Evolutionary conservation across 2,329 filamentous ascomycete species (phyloP).

Genomic region (Cladosporium velox): DNA sequence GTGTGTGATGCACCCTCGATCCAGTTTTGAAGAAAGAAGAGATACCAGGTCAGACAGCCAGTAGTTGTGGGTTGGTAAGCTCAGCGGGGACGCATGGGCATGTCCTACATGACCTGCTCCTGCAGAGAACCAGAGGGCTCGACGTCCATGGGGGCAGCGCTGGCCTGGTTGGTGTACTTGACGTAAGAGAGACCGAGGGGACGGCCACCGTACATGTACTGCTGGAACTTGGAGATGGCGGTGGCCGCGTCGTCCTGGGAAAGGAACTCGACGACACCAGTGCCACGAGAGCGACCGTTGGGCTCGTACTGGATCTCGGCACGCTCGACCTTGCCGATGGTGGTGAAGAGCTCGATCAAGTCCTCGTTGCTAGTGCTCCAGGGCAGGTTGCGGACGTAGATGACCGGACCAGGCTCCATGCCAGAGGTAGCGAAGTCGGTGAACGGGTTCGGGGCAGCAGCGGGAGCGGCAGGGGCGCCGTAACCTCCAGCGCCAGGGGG

Average conservation of each 20-base stretch:
- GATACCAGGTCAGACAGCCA: conserved; percentile 2
- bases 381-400: conserved; percentile 96
- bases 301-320: conserved; percentile 99
- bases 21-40: conserved; percentile 3
- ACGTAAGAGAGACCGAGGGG: conserved; percentile 91
- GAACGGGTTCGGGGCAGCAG: conserved; percentile 76
- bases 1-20: neutral
- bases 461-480: conserved; percentile 50
- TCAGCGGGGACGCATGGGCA: neutral
- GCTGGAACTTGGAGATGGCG: conserved; percentile 94
- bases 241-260: conserved; percentile 81
- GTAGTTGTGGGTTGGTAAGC: conserved; percentile 5
- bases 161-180: conserved; percentile 77
- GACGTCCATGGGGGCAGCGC: conserved; percentile 70
- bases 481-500: conserved; percentile 59
- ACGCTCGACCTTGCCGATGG: conserved; percentile 95
- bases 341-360: conserved; percentile 92
- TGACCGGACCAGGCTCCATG: conserved; percentile 77
- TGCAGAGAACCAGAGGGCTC: conserved; percentile 74
- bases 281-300: conserved; percentile 91
- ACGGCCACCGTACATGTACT: conserved; percentile 94
- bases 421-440: conserved; percentile 89
- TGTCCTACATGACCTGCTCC: conserved; percentile 70
- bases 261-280: conserved; percentile 95
- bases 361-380: conserved; percentile 99